Conservation (phyloP, 2,329 filamentous ascomycete species). For the Diaporthe aspalathi region DNA sequence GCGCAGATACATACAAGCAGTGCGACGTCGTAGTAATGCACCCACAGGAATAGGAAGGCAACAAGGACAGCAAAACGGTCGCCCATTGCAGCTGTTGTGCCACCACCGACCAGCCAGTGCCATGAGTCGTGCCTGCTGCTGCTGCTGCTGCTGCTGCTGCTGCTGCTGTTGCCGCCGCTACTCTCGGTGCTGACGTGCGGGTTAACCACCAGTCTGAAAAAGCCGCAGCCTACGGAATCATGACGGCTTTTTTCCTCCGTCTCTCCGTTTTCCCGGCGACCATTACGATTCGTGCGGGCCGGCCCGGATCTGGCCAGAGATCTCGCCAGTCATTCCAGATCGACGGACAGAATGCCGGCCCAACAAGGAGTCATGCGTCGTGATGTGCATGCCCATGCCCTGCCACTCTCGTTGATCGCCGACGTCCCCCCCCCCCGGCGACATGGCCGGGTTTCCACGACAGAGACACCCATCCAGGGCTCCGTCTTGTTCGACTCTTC, state of each 20-base stretch:
- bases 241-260: neutral
- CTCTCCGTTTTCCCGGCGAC: neutral
- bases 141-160: no score
- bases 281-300: neutral
- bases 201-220: neutral
- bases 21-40: slow-evolving; percentile 4
- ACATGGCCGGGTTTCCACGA: neutral
- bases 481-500: no score
- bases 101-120: neutral
- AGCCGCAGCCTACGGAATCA: slow-evolving; percentile 8
- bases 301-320: slow-evolving; percentile 14
- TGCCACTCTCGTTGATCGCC: neutral
- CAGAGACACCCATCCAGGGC: no score
- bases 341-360: neutral
- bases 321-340: slow-evolving; percentile 6
- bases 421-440: neutral
- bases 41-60: neutral
- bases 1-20: neutral
- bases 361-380: neutral
- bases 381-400: slow-evolving; percentile 10
- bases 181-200: no score
- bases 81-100: slow-evolving; percentile 17
- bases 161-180: no score
- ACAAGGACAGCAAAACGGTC: slow-evolving; percentile 4
- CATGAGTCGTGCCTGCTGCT: slow-evolving; percentile 23